phyloP scores from a whole-genome alignment of 2,329 filamentous ascomycete species.

The Aspergillus ruber region DNA sequence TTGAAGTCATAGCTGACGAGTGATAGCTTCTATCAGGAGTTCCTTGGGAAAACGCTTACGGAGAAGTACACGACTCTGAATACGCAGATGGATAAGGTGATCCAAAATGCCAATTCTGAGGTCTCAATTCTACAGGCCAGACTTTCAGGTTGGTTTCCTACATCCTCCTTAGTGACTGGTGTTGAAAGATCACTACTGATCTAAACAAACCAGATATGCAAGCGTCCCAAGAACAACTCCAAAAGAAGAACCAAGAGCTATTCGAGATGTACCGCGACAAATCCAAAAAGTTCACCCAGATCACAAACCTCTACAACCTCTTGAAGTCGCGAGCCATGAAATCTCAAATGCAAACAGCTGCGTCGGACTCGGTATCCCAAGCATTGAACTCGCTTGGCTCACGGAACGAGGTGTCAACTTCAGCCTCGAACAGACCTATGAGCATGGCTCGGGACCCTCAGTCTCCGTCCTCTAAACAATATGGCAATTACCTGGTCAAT shows the following conservation, averaged over 20 bases:
- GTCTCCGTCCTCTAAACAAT: slow-evolving; percentile 16
- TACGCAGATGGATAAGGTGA: slow-evolving; percentile 63
- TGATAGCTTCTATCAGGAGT: slow-evolving; percentile 67
- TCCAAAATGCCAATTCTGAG: slow-evolving; percentile 68
- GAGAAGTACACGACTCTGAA: slow-evolving; percentile 64
- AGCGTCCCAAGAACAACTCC: slow-evolving; percentile 56
- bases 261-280: slow-evolving; percentile 63
- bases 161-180: background rate
- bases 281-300: slow-evolving; percentile 60
- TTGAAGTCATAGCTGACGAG: slow-evolving; percentile 4
- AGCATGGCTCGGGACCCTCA: slow-evolving; percentile 16
- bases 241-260: slow-evolving; percentile 67
- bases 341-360: slow-evolving; percentile 49
- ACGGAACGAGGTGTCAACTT: slow-evolving; percentile 9
- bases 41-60: slow-evolving; percentile 62
- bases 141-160: slow-evolving; percentile 47
- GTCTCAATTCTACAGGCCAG: slow-evolving; percentile 61
- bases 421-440: slow-evolving; percentile 8
- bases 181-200: background rate
- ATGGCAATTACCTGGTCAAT: slow-evolving; percentile 15
- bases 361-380: slow-evolving; percentile 47
- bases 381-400: slow-evolving; percentile 34
- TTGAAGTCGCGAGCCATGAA: slow-evolving; percentile 52
- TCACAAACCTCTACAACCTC: slow-evolving; percentile 55
- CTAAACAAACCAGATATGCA: slow-evolving; percentile 44